Percentiles rank a stretch among this genome's conserved stretches.
Conservation (phyloP, 2,329 filamentous ascomycete genomes). For the Fusarium bactridioides region DNA sequence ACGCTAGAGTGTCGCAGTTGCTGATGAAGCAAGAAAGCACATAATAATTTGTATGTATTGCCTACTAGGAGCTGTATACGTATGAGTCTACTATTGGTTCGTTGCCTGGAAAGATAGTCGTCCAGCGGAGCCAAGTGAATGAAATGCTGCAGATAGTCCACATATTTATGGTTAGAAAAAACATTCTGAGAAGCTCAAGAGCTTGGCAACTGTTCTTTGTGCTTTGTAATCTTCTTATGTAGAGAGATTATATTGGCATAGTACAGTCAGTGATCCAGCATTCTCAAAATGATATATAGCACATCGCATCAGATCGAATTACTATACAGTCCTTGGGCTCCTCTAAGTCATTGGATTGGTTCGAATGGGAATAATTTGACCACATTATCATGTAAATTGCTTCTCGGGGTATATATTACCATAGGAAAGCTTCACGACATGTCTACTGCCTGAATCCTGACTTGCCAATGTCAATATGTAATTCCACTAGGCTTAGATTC, state of each 20-base stretch:
- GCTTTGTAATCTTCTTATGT: neutral
- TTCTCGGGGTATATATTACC: neutral
- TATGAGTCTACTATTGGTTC: neutral
- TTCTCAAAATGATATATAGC: neutral
- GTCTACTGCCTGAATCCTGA: neutral
- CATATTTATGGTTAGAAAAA: accelerated
- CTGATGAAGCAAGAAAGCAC: neutral
- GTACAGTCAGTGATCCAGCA: neutral
- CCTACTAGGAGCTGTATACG: neutral
- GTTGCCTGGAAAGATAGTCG: neutral
- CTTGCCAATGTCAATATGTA: neutral
- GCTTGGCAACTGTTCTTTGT: neutral
- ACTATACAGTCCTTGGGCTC: too few species aligned
- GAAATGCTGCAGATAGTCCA: neutral
- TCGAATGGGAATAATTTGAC: neutral
- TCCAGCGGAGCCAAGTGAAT: too few species aligned
- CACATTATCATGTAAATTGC: accelerated
- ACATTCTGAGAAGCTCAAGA: neutral
- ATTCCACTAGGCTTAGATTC: too few species aligned
- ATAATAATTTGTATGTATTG: neutral
- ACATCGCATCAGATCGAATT: neutral
- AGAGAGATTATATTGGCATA: neutral
- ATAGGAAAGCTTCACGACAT: neutral
- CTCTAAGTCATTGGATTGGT: neutral
- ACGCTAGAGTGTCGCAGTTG: neutral